These are phyloP conservation scores for Cardamine occulta DNA, from an alignment of 345 rosid genomes.

Conservation along the genomic window DNA sequence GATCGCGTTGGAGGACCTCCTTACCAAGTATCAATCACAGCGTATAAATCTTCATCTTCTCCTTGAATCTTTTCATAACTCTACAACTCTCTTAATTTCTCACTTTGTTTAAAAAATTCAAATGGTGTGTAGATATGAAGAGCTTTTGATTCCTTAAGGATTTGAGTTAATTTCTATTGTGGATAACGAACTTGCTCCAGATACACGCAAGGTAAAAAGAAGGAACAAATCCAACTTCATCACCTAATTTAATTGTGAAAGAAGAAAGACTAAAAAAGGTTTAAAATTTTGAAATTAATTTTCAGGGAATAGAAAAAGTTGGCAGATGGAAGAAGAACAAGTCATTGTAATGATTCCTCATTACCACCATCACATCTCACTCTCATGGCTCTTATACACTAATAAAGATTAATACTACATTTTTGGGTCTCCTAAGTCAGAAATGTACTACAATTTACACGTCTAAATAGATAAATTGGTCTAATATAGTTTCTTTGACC, in stretches of 20 bases:
- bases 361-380: neutral
- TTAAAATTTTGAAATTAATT: neutral
- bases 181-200: constrained; percentile 41
- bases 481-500: constrained; percentile 6
- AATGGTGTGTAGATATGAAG: constrained; percentile 29
- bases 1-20: constrained; percentile 31
- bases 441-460: constrained; percentile 13
- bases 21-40: constrained; percentile 42
- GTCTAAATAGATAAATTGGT: neutral
- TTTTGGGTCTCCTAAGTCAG: neutral
- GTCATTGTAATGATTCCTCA: constrained; percentile 2
- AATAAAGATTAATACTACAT: neutral
- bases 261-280: neutral
- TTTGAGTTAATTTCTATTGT: constrained; percentile 31
- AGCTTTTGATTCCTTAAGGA: constrained; percentile 37
- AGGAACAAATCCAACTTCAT: neutral
- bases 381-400: neutral
- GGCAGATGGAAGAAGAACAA: constrained; percentile 72
- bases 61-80: neutral
- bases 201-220: constrained; percentile 58
- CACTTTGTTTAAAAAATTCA: neutral
- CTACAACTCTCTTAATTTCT: neutral
- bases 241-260: constrained; percentile 7
- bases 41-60: constrained; percentile 45
- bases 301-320: constrained; percentile 77